phyloP scores from a whole-genome alignment of 1,284 basidiomycete genomes.

The Sporisorium reilianum region DNA sequence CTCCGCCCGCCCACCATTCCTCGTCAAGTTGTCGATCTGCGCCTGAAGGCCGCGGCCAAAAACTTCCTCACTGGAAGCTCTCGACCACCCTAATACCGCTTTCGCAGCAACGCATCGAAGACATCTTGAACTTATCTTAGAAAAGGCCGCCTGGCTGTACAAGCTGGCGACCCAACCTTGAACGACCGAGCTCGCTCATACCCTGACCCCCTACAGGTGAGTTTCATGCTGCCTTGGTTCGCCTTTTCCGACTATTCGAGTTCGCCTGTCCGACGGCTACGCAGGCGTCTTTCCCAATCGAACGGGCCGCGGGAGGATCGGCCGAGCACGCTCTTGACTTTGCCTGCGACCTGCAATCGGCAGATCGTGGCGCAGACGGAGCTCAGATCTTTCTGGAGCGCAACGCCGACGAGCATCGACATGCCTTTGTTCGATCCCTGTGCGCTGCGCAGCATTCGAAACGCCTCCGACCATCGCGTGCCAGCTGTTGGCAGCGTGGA shows the following conservation, averaged over 20 bases:
- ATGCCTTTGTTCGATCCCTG: background rate
- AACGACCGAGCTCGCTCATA: conserved; percentile 27
- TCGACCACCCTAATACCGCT: conserved; percentile 51
- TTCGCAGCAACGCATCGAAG: conserved; percentile 41
- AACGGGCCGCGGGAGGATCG: background rate
- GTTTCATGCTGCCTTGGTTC: background rate
- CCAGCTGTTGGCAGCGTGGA: background rate
- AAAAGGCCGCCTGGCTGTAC: conserved; percentile 53
- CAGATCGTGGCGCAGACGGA: background rate
- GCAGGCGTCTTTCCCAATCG: background rate
- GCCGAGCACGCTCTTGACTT: background rate
- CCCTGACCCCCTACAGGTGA: conserved; percentile 23
- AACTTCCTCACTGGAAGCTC: conserved; percentile 55
- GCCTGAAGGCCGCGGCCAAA: conserved; percentile 57
- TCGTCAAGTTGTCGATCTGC: conserved; percentile 52
- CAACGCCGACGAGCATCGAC: background rate
- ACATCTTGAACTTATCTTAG: conserved; percentile 27
- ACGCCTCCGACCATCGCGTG: background rate
- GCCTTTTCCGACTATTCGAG: background rate
- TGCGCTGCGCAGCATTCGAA: background rate
- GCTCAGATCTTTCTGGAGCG: background rate
- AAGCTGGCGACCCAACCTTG: conserved; percentile 57
- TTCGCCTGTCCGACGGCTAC: background rate
- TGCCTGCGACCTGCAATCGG: background rate
- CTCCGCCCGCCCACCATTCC: conserved; percentile 53